Evolutionary conservation across 177 flowering plant genomes (phyloP), one percentile per base, ranked within the genome.

Genomic region (Vitis hybrid): DNA sequence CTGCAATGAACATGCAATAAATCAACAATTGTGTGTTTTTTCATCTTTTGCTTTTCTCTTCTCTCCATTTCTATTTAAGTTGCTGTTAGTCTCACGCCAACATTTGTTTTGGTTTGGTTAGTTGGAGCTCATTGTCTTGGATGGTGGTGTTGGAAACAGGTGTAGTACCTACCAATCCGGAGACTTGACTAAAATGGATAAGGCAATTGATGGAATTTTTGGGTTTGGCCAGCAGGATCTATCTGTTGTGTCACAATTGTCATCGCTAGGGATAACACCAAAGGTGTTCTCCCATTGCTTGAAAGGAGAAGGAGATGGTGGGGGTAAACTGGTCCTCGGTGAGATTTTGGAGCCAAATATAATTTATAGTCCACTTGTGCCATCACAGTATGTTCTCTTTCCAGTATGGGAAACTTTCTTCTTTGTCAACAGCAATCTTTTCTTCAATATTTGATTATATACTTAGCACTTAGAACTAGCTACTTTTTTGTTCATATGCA

Each of bases 281-380:
- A 77, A 38, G 69, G 84, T 85, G 19, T 88, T 89, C 77, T 89
- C 94, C 19, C 94, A 89, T 79, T 89, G 94, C 77, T 75, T 89
- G 74, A 88, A 81, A 71, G 94, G 94, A 74, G 85, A 79, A 33
- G 90, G 83, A 49, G 82, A 69, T 77, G 94, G 94, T 72, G 94
- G 94, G 12, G 94, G 94, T 59, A 85, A 81, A 66, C 73, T 88
- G 57, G 91, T 89, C 75, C 90, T 89, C 77, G 94, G 94, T 68
- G 90, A 89, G 86, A 82, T 89, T 73, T 71, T 89, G 82, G 94
- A 85, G 77, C 88, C 91, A 33, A 76, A 79, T 69, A 83, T 89
- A 62, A 87, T 86, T 53, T 89, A 89, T 70, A 88, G 84, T 77
- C 91, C 91, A 18, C 89, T 89, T 73, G 89, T 88, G 62, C 88